phyloP scores from a whole-genome alignment of 768 basidiomycete genomes.

The Fibroporia radiculosa region DNA sequence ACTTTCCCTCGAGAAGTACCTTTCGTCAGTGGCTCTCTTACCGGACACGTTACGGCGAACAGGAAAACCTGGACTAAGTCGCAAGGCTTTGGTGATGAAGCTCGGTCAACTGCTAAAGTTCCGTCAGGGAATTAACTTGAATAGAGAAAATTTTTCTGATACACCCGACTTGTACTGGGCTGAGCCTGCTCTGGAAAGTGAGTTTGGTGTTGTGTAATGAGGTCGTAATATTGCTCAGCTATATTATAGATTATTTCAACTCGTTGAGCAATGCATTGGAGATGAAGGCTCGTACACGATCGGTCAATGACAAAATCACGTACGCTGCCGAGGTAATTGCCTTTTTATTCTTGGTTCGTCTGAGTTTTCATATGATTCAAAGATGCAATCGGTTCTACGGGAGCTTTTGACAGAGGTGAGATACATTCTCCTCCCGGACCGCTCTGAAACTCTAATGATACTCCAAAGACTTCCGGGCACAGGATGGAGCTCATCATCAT shows the following conservation, averaged over 20 bases:
- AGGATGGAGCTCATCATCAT: conserved; percentile 97
- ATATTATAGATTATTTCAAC: conserved; percentile 57
- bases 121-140: conserved; percentile 86
- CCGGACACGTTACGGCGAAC: conserved; percentile 71
- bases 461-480: conserved; percentile 68
- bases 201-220: conserved; percentile 14
- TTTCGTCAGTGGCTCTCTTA: conserved; percentile 73
- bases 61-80: conserved; percentile 76
- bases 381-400: conserved; percentile 83
- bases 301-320: conserved; percentile 88
- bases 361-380: conserved; percentile 6
- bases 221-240: too few species aligned
- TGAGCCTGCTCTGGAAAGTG: conserved; percentile 84
- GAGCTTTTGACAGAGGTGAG: conserved; percentile 81
- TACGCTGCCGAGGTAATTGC: conserved; percentile 67
- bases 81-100: conserved; percentile 84
- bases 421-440: neutral
- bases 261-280: conserved; percentile 82
- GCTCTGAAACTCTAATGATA: neutral
- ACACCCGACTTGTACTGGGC: conserved; percentile 93
- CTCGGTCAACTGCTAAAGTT: conserved; percentile 88
- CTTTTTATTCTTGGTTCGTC: neutral
- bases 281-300: conserved; percentile 70
- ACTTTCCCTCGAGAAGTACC: conserved; percentile 72
- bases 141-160: conserved; percentile 82